These are phyloP conservation scores for Nothomitra cinnamomea DNA, from an alignment of 2,329 filamentous ascomycete genomes.

Conservation along the genomic window DNA sequence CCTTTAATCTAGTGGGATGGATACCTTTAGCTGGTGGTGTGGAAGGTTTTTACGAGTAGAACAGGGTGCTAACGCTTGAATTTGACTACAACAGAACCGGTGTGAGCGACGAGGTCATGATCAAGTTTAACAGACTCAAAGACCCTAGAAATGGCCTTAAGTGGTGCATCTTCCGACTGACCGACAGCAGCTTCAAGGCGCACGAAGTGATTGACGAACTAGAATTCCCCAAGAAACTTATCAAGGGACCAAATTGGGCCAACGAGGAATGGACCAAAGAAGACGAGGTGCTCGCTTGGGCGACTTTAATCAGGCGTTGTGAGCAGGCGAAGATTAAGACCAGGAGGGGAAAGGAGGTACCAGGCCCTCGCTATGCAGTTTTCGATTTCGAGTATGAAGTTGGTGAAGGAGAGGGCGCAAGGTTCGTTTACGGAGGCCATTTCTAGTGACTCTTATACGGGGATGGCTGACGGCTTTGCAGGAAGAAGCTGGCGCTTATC, in stretches of 20 bases:
- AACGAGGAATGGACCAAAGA: not conserved
- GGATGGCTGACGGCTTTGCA: constrained; percentile 18
- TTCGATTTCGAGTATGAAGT: constrained; percentile 72
- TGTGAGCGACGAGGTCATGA: no score
- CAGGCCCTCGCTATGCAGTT: constrained; percentile 64
- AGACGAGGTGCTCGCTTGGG: constrained; percentile 44
- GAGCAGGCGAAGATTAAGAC: constrained; percentile 55
- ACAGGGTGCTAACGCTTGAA: no score
- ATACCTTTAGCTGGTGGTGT: no score
- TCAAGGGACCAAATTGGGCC: not conserved
- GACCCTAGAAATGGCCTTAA: no score
- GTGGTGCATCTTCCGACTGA: no score
- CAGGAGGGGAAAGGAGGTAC: constrained; percentile 38
- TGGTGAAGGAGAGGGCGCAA: constrained; percentile 52
- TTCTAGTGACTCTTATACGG: constrained; percentile 7
- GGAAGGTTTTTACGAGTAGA: no score
- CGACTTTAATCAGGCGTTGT: constrained; percentile 59
- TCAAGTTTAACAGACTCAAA: no score
- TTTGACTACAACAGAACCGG: no score
- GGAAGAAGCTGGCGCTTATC: constrained; percentile 66
- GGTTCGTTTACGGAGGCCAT: constrained; percentile 28
- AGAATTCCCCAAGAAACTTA: not conserved
- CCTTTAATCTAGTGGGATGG: no score
- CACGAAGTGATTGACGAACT: no score
- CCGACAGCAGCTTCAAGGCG: no score